phyloP scores from a whole-genome alignment of 495 filamentous ascomycete genomes.

The Aspergillus sclerotioniger region DNA sequence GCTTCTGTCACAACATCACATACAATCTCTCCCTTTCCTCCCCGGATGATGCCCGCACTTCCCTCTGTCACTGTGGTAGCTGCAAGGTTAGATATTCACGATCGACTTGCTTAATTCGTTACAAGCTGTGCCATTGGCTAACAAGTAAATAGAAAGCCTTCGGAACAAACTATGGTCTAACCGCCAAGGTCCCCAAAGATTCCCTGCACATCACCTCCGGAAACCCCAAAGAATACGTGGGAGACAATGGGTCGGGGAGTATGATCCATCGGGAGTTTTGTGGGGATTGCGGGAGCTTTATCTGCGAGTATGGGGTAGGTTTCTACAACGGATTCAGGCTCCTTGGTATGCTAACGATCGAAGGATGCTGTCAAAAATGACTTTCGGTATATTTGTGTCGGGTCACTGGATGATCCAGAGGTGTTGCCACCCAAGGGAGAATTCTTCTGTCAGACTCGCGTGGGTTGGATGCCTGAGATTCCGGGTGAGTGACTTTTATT shows the following conservation, averaged over 20 bases:
- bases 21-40: slow-evolving; percentile 47
- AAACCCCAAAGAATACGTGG: slow-evolving; percentile 48
- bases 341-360: slow-evolving; percentile 1
- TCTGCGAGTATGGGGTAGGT: slow-evolving; percentile 63
- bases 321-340: not conserved
- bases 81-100: slow-evolving; percentile 51
- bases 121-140: no score
- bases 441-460: slow-evolving; percentile 61
- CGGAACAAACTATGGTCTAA: slow-evolving; percentile 61
- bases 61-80: slow-evolving; percentile 63
- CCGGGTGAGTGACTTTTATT: slow-evolving; percentile 54
- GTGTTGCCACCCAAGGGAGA: slow-evolving; percentile 64
- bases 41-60: slow-evolving; percentile 58
- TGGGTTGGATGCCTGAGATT: slow-evolving; percentile 64
- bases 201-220: slow-evolving; percentile 41
- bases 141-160: slow-evolving; percentile 50
- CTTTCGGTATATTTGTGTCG: slow-evolving; percentile 63
- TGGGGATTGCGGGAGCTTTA: slow-evolving; percentile 56
- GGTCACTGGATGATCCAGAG: slow-evolving; percentile 61
- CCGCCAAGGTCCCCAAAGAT: slow-evolving; percentile 57
- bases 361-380: slow-evolving; percentile 54
- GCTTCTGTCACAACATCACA: slow-evolving; percentile 47
- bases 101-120: no score
- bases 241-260: slow-evolving; percentile 55
- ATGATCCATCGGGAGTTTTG: slow-evolving; percentile 63